Percentiles rank a stretch among this genome's conserved stretches.
These are phyloP conservation scores for Misopates orontium DNA, from an alignment of 257 asterid genomes.

Conservation along the genomic window DNA sequence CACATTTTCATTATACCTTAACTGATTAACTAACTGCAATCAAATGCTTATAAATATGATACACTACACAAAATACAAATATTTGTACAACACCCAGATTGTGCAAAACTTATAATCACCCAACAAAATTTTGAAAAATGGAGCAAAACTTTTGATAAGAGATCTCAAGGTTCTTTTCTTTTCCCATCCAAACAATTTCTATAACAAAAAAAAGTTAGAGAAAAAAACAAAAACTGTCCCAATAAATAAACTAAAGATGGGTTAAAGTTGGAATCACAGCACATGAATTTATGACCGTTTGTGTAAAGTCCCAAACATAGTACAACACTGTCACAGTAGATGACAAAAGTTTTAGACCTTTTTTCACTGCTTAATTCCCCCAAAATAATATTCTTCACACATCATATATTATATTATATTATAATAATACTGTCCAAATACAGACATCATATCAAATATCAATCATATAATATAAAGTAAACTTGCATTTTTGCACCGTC, in stretches of 20 bases:
- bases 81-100: too few relatives aligned
- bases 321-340: constrained; percentile 23
- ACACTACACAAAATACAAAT: too few relatives aligned
- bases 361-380: constrained; percentile 21
- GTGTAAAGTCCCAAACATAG: constrained; percentile 12
- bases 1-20: too few relatives aligned
- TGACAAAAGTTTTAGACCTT: constrained; percentile 30
- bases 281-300: constrained; percentile 43
- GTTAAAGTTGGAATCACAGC: constrained; percentile 17
- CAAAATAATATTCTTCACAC: constrained; percentile 26
- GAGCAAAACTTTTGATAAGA: neutral
- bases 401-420: constrained; percentile 20
- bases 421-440: constrained; percentile 4
- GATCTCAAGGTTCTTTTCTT: neutral
- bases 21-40: too few relatives aligned
- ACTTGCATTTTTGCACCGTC: constrained; percentile 32
- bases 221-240: neutral
- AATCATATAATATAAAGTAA: constrained; percentile 14
- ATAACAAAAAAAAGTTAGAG: neutral
- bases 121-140: too few relatives aligned
- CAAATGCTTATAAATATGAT: too few relatives aligned
- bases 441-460: constrained; percentile 11
- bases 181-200: neutral
- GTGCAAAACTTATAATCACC: too few relatives aligned
- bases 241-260: constrained; percentile 8